Conservation (phyloP, 192 early-diverging fungal species). For the Gigaspora rosea region DNA sequence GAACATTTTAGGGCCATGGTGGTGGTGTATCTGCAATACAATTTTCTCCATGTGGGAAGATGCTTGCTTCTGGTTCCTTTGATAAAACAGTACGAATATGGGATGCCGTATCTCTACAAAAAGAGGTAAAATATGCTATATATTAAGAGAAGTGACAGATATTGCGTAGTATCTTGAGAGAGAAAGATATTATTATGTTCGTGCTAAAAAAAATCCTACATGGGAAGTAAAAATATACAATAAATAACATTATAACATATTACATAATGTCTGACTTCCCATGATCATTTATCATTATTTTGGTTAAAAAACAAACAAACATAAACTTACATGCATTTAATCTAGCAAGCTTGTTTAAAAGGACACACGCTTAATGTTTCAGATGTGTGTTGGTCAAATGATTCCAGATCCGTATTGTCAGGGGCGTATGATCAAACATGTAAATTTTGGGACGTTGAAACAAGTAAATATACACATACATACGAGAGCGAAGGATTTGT, state of each 20-base stretch:
- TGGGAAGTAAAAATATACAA: too few relatives aligned
- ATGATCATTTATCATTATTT: too few relatives aligned
- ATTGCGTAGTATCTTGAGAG: too few relatives aligned
- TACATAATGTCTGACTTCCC: too few relatives aligned
- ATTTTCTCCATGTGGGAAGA: conserved; percentile 81
- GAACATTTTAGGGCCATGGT: conserved; percentile 65
- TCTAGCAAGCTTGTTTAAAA: conserved; percentile 65
- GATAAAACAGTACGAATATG: conserved; percentile 92
- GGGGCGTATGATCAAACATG: conserved; percentile 82
- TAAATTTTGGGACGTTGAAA: conserved; percentile 77
- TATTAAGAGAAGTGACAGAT: too few relatives aligned
- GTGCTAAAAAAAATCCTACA: too few relatives aligned
- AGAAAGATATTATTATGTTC: too few relatives aligned
- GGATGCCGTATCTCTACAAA: conserved; percentile 68
- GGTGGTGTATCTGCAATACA: conserved; percentile 91
- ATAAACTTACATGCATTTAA: background rate
- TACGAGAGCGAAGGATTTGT: conserved; percentile 82
- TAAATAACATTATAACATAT: too few relatives aligned
- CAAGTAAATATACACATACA: conserved; percentile 59
- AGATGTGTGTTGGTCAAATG: conserved; percentile 74
- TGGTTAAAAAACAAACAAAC: too few relatives aligned
- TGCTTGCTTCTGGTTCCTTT: conserved; percentile 90
- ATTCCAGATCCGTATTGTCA: conserved; percentile 67
- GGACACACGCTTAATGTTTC: conserved; percentile 78
- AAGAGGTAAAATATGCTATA: conserved; percentile 53